Percentiles rank a stretch among this genome's conserved stretches.
Evolutionary conservation across 176 grass and related monocot species (phyloP).

Genomic region (Rhynchospora pubera): DNA sequence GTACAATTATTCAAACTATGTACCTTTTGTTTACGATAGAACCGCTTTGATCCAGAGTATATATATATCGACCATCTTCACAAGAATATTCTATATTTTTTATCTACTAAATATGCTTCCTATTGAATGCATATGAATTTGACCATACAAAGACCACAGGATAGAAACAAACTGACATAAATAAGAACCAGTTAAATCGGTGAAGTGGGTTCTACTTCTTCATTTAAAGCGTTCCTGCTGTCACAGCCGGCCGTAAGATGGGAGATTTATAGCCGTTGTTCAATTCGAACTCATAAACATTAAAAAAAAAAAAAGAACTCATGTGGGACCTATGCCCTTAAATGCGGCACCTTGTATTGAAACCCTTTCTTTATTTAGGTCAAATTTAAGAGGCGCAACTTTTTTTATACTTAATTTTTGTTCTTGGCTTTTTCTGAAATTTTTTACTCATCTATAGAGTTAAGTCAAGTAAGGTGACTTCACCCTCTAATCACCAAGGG

Average conservation of each 20-base stretch:
- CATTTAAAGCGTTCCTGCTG: background rate
- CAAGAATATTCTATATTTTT: background rate
- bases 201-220: background rate
- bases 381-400: background rate
- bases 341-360: background rate
- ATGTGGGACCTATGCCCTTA: background rate
- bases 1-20: background rate
- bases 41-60: background rate
- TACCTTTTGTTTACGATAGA: background rate
- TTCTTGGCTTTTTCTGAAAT: too few relatives aligned
- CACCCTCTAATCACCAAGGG: too few relatives aligned
- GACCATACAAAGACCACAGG: background rate
- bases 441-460: background rate
- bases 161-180: background rate
- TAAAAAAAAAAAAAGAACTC: background rate
- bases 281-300: background rate
- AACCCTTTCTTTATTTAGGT: background rate
- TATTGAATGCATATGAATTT: background rate
- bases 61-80: background rate
- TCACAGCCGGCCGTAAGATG: background rate
- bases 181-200: constrained; percentile 9
- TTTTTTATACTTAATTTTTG: too few relatives aligned
- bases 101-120: background rate
- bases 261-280: background rate
- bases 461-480: too few relatives aligned